Base-by-base conservation (phyloP, 163 green algal species). In the Scenedesmus sp. region DNA sequence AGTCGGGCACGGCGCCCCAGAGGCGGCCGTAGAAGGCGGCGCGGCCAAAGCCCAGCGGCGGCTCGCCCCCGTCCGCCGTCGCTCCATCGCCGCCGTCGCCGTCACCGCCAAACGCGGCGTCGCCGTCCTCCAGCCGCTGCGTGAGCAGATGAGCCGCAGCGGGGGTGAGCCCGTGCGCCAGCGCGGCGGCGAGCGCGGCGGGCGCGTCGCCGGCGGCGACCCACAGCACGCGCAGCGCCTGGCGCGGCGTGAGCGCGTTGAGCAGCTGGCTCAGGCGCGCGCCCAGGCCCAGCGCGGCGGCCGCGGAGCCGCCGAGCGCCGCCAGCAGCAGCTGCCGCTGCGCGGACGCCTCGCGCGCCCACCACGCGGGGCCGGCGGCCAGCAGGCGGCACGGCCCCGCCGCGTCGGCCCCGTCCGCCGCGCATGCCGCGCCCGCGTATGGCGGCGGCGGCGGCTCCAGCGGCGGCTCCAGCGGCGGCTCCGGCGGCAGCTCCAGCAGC, bases 161-260 rank as follows among this genome's bases (percentile, higher is more conserved):
- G 36, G 71, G 71, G 1, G 17, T 53, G n/a, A 65, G 44, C 3
- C 33, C 11, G 17, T 54, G 51, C 69, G 28, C 4, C 33, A 78
- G 22, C 31, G n/a, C 39, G 20, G 26, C 36, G 18, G 4, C 5
- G n/a, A 47, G 62, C 71, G 29, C 53, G 39, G 4, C 34, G 2
- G 47, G 17, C 33, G 24, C 44, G 45, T 11, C 70, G 26, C 36
- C 26, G 33, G 4, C 15, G 48, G 22, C 54, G 4, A 24, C 42
- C 45, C 45, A 71, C 45, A 72, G 45, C 6, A 80, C 58, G 10
- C 33, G 34, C 44, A 72, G 44, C 58, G 63, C 57, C 58, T 63
- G 24, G 0, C 36, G 15, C 26, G 60, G 71, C 9, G 39, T 15
- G 17, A n/a, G 26, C 29, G 62, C 17, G 39, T 4, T 50, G 18